A percentile compares a stretch with the other conserved stretches of the same genome.
Evolutionary conservation across 1,284 basidiomycete genomes (phyloP).

Genomic region (Cutaneotrichosporon sp.): DNA sequence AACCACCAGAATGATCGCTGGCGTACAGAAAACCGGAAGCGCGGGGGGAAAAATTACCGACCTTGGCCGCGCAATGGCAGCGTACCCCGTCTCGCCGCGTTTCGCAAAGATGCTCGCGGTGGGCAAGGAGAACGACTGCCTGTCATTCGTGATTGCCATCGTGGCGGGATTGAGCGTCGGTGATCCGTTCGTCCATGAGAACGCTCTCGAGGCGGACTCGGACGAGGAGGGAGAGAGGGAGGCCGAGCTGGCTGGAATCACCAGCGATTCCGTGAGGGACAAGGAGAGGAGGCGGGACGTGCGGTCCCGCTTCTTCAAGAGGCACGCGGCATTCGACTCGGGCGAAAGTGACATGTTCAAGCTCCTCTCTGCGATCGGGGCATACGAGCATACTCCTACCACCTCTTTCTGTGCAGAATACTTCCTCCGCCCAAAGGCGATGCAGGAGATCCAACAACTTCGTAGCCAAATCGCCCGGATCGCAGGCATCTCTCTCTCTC

Average conservation of each 20-base stretch:
- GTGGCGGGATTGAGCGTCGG: conserved; percentile 92
- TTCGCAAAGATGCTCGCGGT: conserved; percentile 93
- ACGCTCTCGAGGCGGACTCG: conserved; percentile 59
- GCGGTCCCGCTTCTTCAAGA: conserved; percentile 73
- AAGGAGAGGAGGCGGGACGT: conserved; percentile 68
- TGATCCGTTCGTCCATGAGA: conserved; percentile 90
- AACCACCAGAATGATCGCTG: conserved; percentile 49
- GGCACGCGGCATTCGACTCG: conserved; percentile 73
- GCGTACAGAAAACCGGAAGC: conserved; percentile 43
- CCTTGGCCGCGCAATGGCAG: conserved; percentile 83
- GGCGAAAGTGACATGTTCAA: conserved; percentile 87
- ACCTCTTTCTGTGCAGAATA: conserved; percentile 80
- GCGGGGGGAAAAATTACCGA: conserved; percentile 73
- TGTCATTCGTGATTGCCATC: conserved; percentile 87
- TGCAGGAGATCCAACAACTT: conserved; percentile 99
- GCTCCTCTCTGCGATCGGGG: conserved; percentile 86
- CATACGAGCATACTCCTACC: conserved; percentile 86
- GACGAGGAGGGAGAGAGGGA: conserved; percentile 50
- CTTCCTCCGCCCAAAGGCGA: conserved; percentile 91
- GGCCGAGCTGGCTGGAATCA: conserved; percentile 60
- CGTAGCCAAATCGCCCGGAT: conserved; percentile 83
- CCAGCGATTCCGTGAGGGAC: conserved; percentile 61
- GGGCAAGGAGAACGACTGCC: conserved; percentile 84
- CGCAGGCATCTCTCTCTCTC: conserved; percentile 67
- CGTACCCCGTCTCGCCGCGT: conserved; percentile 89